Evolutionary conservation across 2,329 filamentous ascomycete species (phyloP).

Genomic region (Didymella sp.): DNA sequence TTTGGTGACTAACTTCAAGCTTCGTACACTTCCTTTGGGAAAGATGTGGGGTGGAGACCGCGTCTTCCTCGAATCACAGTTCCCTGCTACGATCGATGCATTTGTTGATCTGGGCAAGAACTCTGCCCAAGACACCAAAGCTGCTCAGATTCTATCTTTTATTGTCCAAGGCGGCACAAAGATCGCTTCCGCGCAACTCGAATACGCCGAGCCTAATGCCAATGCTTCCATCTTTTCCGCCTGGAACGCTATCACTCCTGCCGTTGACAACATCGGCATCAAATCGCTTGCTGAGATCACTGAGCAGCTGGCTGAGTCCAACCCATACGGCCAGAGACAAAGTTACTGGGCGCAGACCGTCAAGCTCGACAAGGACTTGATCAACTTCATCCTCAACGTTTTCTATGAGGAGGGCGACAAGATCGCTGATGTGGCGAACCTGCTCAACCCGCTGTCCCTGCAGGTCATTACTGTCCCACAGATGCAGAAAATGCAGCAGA

Average conservation of each 20-base stretch:
- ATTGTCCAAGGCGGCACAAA: conserved; percentile 24
- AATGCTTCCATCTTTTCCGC: conserved; percentile 35
- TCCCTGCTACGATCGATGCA: conserved; percentile 26
- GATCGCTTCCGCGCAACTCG: conserved; percentile 32
- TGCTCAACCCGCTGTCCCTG: conserved; percentile 4
- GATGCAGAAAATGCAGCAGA: conserved; percentile 27
- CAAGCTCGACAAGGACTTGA: conserved; percentile 23
- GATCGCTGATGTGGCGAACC: neutral
- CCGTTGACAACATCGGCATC: conserved; percentile 34
- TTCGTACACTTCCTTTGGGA: conserved; percentile 26
- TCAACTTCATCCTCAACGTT: conserved; percentile 19
- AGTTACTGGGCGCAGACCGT: conserved; percentile 22
- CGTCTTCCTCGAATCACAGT: conserved; percentile 24
- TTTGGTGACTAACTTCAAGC: conserved; percentile 33
- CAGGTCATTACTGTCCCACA: conserved; percentile 27
- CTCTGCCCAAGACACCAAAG: conserved; percentile 25
- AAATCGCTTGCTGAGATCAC: conserved; percentile 33
- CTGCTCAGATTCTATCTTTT: conserved; percentile 34
- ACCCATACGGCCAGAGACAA: conserved; percentile 13
- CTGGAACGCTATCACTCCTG: conserved; percentile 36
- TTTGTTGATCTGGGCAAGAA: conserved; percentile 27
- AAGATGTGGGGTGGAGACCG: conserved; percentile 40
- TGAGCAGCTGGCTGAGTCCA: conserved; percentile 17
- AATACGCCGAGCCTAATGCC: conserved; percentile 36
- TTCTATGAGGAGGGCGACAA: conserved; percentile 17